Percentiles rank a stretch among this genome's conserved stretches.
Conservation (phyloP, 768 basidiomycete genomes). For the Lentinula sp. region DNA sequence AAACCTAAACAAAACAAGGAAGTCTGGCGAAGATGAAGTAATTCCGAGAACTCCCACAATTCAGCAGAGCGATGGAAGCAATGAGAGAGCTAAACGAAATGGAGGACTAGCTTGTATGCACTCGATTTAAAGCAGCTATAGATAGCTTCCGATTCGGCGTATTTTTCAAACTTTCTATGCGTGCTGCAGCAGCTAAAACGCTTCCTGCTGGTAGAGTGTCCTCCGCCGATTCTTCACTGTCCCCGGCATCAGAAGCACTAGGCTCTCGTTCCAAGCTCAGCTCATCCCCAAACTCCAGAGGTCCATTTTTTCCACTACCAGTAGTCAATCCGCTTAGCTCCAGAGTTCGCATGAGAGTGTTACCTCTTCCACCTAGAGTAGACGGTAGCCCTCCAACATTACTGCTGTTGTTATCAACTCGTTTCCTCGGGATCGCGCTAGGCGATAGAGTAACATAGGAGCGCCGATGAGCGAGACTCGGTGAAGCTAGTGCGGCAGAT, state of each 20-base stretch:
- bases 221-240: conserved; percentile 7
- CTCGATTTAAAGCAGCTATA: background rate
- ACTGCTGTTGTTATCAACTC: conserved; percentile 25
- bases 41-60: too few species aligned
- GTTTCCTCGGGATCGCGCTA: conserved; percentile 19
- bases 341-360: conserved; percentile 16
- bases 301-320: background rate
- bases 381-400: conserved; percentile 9
- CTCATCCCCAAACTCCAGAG: conserved; percentile 2
- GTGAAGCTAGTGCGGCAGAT: conserved; percentile 6
- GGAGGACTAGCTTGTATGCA: background rate
- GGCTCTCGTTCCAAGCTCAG: conserved; percentile 15
- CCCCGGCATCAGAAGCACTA: conserved; percentile 2
- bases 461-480: conserved; percentile 17
- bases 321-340: conserved; percentile 14
- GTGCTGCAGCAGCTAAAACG: conserved; percentile 22
- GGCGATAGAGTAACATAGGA: conserved; percentile 22
- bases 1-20: too few species aligned
- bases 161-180: conserved; percentile 15
- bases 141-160: background rate
- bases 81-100: too few species aligned
- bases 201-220: conserved; percentile 11
- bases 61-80: too few species aligned
- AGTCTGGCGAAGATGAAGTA: too few species aligned
- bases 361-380: conserved; percentile 10